Percentiles rank a stretch among this genome's conserved stretches.
These are phyloP conservation scores for Erythrobasidium yunnanense DNA, from an alignment of 768 basidiomycete genomes.

Conservation along the genomic window DNA sequence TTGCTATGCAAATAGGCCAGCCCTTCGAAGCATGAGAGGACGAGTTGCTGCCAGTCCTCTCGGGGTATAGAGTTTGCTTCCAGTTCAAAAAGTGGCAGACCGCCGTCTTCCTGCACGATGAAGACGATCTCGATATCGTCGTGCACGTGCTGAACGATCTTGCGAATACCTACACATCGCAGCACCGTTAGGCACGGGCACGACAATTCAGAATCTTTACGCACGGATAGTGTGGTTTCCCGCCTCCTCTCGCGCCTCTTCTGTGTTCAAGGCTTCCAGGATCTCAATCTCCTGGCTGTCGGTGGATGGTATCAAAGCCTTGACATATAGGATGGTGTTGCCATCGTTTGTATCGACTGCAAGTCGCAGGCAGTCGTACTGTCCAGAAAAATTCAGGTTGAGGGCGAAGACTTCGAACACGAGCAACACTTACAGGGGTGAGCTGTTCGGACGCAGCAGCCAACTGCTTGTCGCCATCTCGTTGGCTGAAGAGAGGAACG, in stretches of 20 bases:
- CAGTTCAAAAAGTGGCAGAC: background rate
- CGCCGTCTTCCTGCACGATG: constrained; percentile 15
- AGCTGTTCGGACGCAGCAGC: too few relatives aligned
- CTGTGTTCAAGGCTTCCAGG: background rate
- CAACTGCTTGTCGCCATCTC: background rate
- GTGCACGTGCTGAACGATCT: background rate
- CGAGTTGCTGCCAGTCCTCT: constrained; percentile 1
- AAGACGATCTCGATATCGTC: background rate
- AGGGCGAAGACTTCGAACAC: too few relatives aligned
- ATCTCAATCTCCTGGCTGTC: background rate
- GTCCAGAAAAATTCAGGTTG: too few relatives aligned
- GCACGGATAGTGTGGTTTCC: background rate
- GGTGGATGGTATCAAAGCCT: background rate
- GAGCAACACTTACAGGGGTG: too few relatives aligned
- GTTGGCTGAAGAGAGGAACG: too few relatives aligned
- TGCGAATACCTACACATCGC: background rate
- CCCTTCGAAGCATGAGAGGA: constrained; percentile 21
- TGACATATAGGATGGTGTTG: background rate
- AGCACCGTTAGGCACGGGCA: background rate
- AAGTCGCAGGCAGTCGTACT: background rate
- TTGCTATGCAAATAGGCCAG: background rate
- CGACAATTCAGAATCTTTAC: background rate
- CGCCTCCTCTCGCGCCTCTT: too few relatives aligned
- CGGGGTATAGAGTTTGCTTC: background rate
- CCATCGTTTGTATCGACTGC: background rate